Percentiles rank a stretch among this genome's conserved stretches.
These are phyloP conservation scores for Patellifolia procumbens DNA, from an alignment of 179 eudicot genomes.

Conservation along the genomic window DNA sequence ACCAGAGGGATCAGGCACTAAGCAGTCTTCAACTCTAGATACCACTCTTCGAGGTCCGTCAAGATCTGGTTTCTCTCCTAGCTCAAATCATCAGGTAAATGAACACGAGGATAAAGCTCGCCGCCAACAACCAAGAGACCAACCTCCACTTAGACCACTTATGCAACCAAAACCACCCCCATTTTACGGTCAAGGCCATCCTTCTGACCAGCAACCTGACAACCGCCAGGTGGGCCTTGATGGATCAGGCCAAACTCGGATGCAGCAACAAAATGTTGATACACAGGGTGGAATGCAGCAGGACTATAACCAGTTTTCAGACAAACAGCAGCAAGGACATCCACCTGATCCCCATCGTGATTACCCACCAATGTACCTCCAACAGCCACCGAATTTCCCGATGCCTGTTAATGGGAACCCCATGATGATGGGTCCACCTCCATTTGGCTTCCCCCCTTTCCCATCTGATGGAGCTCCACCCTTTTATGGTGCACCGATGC, in stretches of 20 bases:
- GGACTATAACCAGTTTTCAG: conserved; percentile 43
- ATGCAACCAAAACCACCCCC: conserved; percentile 50
- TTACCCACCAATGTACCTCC: conserved; percentile 42
- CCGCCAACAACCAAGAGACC: conserved; percentile 50
- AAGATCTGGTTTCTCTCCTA: conserved; percentile 50
- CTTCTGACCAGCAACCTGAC: conserved; percentile 44
- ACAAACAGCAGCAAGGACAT: conserved; percentile 45
- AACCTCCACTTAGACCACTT: conserved; percentile 56
- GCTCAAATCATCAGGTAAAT: conserved; percentile 45
- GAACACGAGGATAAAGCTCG: conserved; percentile 67
- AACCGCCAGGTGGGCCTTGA: conserved; percentile 41
- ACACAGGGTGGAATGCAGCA: conserved; percentile 40
- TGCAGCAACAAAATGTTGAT: conserved; percentile 49
- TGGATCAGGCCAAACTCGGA: conserved; percentile 34
- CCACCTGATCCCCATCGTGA: conserved; percentile 39
- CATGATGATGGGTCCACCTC: conserved; percentile 45
- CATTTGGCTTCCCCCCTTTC: conserved; percentile 61
- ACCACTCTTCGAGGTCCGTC: conserved; percentile 72
- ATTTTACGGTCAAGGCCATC: conserved; percentile 48
- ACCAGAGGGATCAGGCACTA: conserved; percentile 50
- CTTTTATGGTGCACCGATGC: conserved; percentile 40
- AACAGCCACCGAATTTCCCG: conserved; percentile 46
- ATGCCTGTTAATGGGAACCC: conserved; percentile 47
- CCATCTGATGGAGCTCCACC: conserved; percentile 61
- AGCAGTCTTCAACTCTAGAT: conserved; percentile 62